Evolutionary conservation across 148 eudicot species (phyloP), one percentile per base, ranked within the genome.

Genomic region (Nepenthes mirabilis): DNA sequence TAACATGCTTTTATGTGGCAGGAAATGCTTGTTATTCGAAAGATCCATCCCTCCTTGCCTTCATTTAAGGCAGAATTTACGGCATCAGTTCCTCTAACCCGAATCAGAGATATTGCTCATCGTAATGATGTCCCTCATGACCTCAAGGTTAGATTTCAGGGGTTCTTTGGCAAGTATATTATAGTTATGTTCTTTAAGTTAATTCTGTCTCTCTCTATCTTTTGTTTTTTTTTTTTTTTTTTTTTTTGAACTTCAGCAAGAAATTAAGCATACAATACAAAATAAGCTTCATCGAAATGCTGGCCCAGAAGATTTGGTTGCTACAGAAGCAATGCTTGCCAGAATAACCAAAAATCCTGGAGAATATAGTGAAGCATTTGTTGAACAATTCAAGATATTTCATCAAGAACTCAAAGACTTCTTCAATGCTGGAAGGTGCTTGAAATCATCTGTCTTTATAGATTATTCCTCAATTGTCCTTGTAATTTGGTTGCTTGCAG

Each of bases 271-370:
- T 71, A 93, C 98, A 11, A 93, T 93, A 80, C 99, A 93, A 70
- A 93, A 93, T 84, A 93, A 93, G 84, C 99, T 93, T 69, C 99
- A 93, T 59, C 74, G 99, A 61, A 78, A 78, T 82, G 99, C 99
- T 68, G 99, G 99, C 56, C 99, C 99, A 47, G 99, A 93, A 72
- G 99, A 93, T 82, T 76, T 93, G 77, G 75, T 93, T 74, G 80
- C 99, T 62, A 88, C 99, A 8, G 90, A 88, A 82, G 91, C 87
- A 52, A 93, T 93, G 99, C 83, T 93, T 60, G 88, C 83, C 37
- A 86, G 84, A 78, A 79, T 93, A 36, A 86, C 96, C 63, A 73
- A 82, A 61, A 82, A 76, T 47, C 95, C 89, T 55, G 98, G 98
- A 71, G 78, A 86, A 73, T 93, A 83, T 68, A 88, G 68, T 56